Evolutionary conservation across 495 filamentous ascomycete species (phyloP).

Genomic region (Penicillium desertorum): DNA sequence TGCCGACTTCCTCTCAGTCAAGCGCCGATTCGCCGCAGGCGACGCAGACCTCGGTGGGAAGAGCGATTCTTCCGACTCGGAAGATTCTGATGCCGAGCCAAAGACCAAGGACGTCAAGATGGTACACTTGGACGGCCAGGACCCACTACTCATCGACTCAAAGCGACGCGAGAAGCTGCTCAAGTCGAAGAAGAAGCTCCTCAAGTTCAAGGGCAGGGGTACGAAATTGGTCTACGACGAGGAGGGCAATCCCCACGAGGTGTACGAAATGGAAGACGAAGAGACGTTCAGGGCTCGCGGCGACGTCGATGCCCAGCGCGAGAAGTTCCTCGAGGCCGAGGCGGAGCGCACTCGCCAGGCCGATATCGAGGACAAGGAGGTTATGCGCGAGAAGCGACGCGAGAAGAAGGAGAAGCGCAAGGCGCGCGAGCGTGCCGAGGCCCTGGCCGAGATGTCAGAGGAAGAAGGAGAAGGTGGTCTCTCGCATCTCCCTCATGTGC

Average conservation of each 20-base stretch:
- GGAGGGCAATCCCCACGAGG: conserved; percentile 75
- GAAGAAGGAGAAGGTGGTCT: conserved; percentile 42
- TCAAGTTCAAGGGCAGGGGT: conserved; percentile 81
- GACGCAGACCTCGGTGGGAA: conserved; percentile 35
- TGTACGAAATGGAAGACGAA: conserved; percentile 87
- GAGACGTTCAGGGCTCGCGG: conserved; percentile 72
- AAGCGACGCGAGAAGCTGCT: conserved; percentile 91
- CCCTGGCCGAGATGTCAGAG: conserved; percentile 40
- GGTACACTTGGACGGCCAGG: conserved; percentile 52
- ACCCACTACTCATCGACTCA: conserved; percentile 79
- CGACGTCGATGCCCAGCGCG: conserved; percentile 68
- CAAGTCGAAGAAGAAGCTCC: conserved; percentile 88
- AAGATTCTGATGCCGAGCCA: conserved; percentile 21
- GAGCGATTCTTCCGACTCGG: conserved; percentile 21
- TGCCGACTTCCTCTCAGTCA: conserved; percentile 85
- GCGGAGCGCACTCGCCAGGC: conserved; percentile 66
- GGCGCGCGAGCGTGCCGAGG: conserved; percentile 63
- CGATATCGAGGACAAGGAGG: conserved; percentile 78
- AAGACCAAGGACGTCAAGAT: conserved; percentile 32
- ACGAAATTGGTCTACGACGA: conserved; percentile 89
- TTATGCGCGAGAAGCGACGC: conserved; percentile 73
- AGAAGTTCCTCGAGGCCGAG: conserved; percentile 73
- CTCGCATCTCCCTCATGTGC: conserved; percentile 43
- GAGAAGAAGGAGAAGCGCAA: conserved; percentile 88
- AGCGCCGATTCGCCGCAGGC: conserved; percentile 68